Evolutionary conservation across 2,329 filamentous ascomycete species (phyloP).

Genomic region (Cladosporium sp.): DNA sequence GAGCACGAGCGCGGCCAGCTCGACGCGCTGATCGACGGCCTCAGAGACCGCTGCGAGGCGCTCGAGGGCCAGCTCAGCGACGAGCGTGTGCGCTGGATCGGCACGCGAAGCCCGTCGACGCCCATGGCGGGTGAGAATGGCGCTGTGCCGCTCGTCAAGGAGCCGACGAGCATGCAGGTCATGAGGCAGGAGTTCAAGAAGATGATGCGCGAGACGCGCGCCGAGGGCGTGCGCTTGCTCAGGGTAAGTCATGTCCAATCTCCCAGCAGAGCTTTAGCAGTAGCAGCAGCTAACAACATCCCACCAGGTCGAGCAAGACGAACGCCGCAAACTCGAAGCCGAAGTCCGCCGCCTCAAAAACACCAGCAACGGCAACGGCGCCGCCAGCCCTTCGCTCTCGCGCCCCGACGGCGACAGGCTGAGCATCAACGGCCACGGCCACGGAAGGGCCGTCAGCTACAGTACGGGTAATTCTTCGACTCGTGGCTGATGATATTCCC

Average conservation of each 20-base stretch:
- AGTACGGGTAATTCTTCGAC: slow-evolving; percentile 10
- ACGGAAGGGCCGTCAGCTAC: slow-evolving; percentile 8
- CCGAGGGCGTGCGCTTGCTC: slow-evolving; percentile 58
- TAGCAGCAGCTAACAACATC: slow-evolving; percentile 6
- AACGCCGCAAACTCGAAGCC: slow-evolving; percentile 60
- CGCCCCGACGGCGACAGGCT: not conserved
- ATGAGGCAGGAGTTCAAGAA: slow-evolving; percentile 71
- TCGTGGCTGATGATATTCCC: not conserved
- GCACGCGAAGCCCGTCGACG: slow-evolving; percentile 49
- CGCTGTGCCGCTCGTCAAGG: slow-evolving; percentile 23
- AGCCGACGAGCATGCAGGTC: slow-evolving; percentile 61
- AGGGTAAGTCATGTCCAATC: slow-evolving; percentile 47
- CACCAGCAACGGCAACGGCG: not conserved
- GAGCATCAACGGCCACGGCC: slow-evolving; percentile 6
- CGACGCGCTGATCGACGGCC: slow-evolving; percentile 56
- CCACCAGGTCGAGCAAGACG: slow-evolving; percentile 63
- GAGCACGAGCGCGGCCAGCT: slow-evolving; percentile 64
- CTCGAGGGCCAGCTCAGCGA: slow-evolving; percentile 60
- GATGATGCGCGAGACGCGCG: slow-evolving; percentile 69
- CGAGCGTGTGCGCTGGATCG: slow-evolving; percentile 61
- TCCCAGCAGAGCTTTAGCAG: not conserved
- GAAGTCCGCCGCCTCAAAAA: slow-evolving; percentile 47
- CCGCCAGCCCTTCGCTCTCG: not conserved
- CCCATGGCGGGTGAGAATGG: slow-evolving; percentile 26
- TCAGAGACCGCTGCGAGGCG: slow-evolving; percentile 57